Conservation (phyloP, 306 rosid species). For the Rosa chinensis region DNA sequence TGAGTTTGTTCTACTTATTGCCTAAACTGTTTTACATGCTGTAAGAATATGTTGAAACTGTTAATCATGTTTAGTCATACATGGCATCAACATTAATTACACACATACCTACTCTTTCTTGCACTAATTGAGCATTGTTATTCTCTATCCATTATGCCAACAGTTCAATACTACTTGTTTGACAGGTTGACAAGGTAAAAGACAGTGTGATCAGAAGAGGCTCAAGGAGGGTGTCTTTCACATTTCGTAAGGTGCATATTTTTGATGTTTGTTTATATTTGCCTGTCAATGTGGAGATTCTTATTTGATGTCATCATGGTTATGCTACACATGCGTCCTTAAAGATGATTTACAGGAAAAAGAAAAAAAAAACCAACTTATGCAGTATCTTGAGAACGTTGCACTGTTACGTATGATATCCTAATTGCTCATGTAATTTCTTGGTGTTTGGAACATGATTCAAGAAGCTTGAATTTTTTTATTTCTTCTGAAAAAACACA, state of each 20-base stretch:
- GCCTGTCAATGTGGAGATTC: conserved; percentile 3
- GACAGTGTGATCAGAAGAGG: conserved; percentile 59
- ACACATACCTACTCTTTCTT: background rate
- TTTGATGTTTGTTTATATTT: conserved; percentile 12
- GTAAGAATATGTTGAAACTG: background rate
- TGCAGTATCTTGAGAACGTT: too few species aligned
- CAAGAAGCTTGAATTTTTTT: background rate
- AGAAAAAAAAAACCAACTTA: background rate
- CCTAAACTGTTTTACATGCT: background rate
- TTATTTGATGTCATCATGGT: background rate
- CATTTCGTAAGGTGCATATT: conserved; percentile 67
- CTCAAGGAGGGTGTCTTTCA: conserved; percentile 86
- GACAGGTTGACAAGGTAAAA: conserved; percentile 72
- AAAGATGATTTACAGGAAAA: background rate
- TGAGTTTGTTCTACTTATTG: background rate
- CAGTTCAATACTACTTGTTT: conserved; percentile 13
- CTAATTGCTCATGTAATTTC: background rate
- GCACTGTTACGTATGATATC: too few species aligned
- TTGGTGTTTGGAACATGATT: background rate
- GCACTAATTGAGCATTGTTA: background rate
- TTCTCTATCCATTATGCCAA: conserved; percentile 16
- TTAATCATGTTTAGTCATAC: background rate
- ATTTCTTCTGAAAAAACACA: background rate
- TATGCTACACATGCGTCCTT: background rate
- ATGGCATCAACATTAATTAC: background rate